Conservation (phyloP, 768 basidiomycete genomes). For the Leucosporidium creatinivorum region DNA sequence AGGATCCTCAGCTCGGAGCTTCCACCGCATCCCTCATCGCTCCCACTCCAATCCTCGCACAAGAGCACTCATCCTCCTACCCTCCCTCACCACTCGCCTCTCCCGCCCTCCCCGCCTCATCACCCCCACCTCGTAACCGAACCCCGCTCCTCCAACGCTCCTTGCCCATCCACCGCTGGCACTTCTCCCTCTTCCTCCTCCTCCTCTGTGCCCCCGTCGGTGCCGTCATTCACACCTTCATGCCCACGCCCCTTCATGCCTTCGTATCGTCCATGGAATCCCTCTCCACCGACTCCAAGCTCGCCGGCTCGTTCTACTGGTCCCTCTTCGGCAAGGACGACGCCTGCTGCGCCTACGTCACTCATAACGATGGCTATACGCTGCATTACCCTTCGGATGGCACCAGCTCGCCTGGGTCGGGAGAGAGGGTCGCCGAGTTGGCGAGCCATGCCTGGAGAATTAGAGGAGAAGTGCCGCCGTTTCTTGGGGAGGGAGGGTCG, state of each 20-base stretch:
- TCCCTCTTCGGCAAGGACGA: slow-evolving; percentile 32
- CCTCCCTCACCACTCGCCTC: not conserved
- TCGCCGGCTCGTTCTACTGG: slow-evolving; percentile 34
- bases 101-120: not conserved
- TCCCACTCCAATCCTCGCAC: not conserved
- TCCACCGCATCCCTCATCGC: not conserved
- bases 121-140: not conserved
- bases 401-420: not conserved
- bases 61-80: not conserved
- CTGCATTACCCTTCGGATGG: slow-evolving; percentile 30
- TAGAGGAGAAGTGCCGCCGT: slow-evolving; percentile 15
- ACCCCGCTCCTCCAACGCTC: slow-evolving; percentile 5
- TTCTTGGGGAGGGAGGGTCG: not conserved
- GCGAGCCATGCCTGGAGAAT: slow-evolving; percentile 24
- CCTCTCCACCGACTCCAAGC: not conserved
- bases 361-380: slow-evolving; percentile 38
- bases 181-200: slow-evolving; percentile 20
- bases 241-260: slow-evolving; percentile 19
- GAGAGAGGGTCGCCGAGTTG: slow-evolving; percentile 4
- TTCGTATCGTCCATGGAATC: slow-evolving; percentile 12
- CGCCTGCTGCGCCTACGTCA: slow-evolving; percentile 34
- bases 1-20: not conserved
- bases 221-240: slow-evolving; percentile 14
- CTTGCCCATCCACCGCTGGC: slow-evolving; percentile 17
- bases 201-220: slow-evolving; percentile 23